Conservation (phyloP, 192 early-diverging fungal species). For the Backusella psychrophila region DNA sequence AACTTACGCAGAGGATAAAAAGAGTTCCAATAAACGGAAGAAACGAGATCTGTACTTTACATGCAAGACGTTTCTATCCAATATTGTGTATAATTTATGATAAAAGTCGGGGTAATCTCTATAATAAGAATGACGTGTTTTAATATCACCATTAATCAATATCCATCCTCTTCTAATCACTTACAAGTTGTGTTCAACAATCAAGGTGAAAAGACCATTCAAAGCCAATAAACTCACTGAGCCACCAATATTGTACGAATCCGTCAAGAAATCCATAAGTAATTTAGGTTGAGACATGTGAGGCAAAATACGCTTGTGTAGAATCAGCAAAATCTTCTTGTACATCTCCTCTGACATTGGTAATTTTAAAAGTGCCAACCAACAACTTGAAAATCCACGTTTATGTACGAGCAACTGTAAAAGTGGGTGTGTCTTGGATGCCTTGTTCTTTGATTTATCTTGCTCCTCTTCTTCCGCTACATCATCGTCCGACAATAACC, state of each 20-base stretch:
- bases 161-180: slow-evolving; percentile 13
- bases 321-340: slow-evolving; percentile 73
- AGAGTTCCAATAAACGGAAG: slow-evolving; percentile 88
- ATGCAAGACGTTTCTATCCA: slow-evolving; percentile 88
- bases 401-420: slow-evolving; percentile 57
- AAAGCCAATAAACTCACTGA: slow-evolving; percentile 88
- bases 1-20: slow-evolving; percentile 80
- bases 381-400: slow-evolving; percentile 72
- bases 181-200: slow-evolving; percentile 92
- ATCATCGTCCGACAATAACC: slow-evolving; percentile 22
- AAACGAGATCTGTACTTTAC: slow-evolving; percentile 95
- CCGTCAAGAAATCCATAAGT: slow-evolving; percentile 93
- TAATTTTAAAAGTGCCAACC: slow-evolving; percentile 73
- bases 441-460: slow-evolving; percentile 25
- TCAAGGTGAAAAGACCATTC: slow-evolving; percentile 94
- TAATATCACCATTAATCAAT: background rate
- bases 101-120: slow-evolving; percentile 99
- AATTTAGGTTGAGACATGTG: slow-evolving; percentile 72
- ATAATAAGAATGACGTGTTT: background rate
- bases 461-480: slow-evolving; percentile 23
- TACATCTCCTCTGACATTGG: slow-evolving; percentile 72
- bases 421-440: slow-evolving; percentile 25
- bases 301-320: slow-evolving; percentile 92
- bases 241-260: slow-evolving; percentile 86
- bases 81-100: slow-evolving; percentile 86